Evolutionary conservation across 805 yeast species (phyloP).

Genomic region (Pichia insulana): DNA sequence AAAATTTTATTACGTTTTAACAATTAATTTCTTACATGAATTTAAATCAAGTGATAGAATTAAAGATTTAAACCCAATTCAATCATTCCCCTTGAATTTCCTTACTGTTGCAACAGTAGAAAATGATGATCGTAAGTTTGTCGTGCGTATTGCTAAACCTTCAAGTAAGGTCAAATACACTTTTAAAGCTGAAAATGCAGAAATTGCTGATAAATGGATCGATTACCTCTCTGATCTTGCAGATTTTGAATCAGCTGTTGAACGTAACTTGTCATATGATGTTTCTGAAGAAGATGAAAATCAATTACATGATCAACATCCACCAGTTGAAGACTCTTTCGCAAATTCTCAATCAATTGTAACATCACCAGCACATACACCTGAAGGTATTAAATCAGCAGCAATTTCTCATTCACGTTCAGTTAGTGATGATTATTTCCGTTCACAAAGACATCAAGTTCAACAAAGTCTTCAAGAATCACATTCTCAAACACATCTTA

Average conservation of each 20-base stretch:
- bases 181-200: constrained; percentile 37
- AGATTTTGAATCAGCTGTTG: constrained; percentile 36
- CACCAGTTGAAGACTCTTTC: constrained; percentile 3
- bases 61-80: constrained; percentile 39
- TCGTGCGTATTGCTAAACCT: constrained; percentile 29
- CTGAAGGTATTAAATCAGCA: constrained; percentile 1
- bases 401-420: background rate
- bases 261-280: constrained; percentile 41
- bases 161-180: constrained; percentile 22
- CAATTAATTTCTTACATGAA: constrained; percentile 61
- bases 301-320: background rate
- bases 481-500: background rate
- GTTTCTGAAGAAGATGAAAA: constrained; percentile 12
- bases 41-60: constrained; percentile 50
- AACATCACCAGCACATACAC: constrained; percentile 3
- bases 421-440: no score
- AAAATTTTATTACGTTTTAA: constrained; percentile 56
- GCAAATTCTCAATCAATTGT: background rate
- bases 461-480: background rate
- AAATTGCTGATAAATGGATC: constrained; percentile 44
- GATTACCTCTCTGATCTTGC: constrained; percentile 46
- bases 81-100: constrained; percentile 33
- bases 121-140: constrained; percentile 31
- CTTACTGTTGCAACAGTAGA: constrained; percentile 25
- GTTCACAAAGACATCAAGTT: constrained; percentile 5